A percentile compares a stretch with the other conserved stretches of the same genome.
Conservation (phyloP, 345 rosid genomes). For the Gossypium anomalum region DNA sequence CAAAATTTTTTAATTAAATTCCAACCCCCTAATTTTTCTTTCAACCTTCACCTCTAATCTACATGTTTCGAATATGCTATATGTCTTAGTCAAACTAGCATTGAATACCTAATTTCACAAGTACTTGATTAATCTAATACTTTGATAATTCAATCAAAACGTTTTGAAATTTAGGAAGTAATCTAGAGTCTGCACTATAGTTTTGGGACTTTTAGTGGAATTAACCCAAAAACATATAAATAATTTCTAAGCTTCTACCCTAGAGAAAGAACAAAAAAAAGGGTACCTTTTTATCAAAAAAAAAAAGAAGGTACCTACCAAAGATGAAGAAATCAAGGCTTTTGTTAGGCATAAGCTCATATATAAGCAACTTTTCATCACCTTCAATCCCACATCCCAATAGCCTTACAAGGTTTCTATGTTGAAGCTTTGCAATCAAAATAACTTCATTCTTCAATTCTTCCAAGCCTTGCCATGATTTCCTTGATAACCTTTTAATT, state of each 20-base stretch:
- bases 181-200: not conserved
- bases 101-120: no score
- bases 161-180: not conserved
- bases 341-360: constrained; percentile 30
- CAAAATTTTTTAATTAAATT: no score
- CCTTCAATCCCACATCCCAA: constrained; percentile 29
- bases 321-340: constrained; percentile 29
- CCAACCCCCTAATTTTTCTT: no score
- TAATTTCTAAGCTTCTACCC: not conserved
- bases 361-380: constrained; percentile 28
- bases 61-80: no score
- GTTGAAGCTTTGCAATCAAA: constrained; percentile 42
- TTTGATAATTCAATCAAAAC: not conserved
- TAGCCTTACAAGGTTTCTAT: constrained; percentile 43
- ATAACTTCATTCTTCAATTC: constrained; percentile 46
- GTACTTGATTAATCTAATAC: not conserved
- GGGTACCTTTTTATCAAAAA: no score
- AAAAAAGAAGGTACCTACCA: constrained; percentile 5
- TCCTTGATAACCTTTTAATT: constrained; percentile 39
- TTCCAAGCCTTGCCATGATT: constrained; percentile 37
- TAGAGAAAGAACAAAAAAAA: not conserved
- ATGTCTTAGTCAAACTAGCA: no score
- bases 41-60: no score
- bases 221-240: no score
- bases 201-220: no score